Percentiles rank a stretch among this genome's conserved stretches.
These are phyloP conservation scores for Calonectria leucothoes DNA, from an alignment of 2,329 filamentous ascomycete genomes.

Conservation along the genomic window DNA sequence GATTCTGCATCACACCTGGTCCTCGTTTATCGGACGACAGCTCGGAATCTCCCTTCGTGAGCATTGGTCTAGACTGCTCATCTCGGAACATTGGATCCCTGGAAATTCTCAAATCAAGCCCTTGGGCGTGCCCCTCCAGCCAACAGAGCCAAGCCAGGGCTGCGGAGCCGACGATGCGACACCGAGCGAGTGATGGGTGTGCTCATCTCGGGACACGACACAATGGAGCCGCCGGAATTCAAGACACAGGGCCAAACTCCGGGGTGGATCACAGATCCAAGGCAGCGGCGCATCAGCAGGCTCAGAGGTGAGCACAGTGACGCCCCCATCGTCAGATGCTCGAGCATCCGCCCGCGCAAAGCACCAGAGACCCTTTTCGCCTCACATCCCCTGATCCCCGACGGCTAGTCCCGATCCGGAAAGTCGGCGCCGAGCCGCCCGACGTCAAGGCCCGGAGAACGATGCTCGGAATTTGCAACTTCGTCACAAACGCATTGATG, in stretches of 20 bases:
- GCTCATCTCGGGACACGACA: slow-evolving; percentile 5
- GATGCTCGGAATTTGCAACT: slow-evolving; percentile 5
- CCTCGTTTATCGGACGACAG: slow-evolving; percentile 4
- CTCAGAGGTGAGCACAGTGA: background rate
- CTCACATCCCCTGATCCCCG: background rate
- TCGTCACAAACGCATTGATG: background rate
- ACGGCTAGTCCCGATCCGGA: slow-evolving; percentile 11
- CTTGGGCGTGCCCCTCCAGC: background rate
- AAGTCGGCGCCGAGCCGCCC: slow-evolving; percentile 31
- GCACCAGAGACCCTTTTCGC: background rate
- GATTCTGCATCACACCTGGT: slow-evolving; percentile 1
- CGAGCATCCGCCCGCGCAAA: background rate
- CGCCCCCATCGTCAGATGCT: background rate
- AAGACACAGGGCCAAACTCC: background rate
- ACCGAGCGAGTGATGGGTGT: background rate
- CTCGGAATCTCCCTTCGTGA: background rate
- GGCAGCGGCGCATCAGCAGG: slow-evolving; percentile 4
- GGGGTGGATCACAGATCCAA: background rate
- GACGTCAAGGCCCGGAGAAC: background rate
- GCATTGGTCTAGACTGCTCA: background rate
- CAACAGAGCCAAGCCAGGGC: background rate
- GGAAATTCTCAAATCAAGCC: background rate
- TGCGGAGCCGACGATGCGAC: background rate
- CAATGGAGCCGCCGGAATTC: background rate
- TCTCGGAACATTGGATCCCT: slow-evolving; percentile 3